Evolutionary conservation across 164 flowering plant genomes (phyloP).

Genomic region (Piper betle): DNA sequence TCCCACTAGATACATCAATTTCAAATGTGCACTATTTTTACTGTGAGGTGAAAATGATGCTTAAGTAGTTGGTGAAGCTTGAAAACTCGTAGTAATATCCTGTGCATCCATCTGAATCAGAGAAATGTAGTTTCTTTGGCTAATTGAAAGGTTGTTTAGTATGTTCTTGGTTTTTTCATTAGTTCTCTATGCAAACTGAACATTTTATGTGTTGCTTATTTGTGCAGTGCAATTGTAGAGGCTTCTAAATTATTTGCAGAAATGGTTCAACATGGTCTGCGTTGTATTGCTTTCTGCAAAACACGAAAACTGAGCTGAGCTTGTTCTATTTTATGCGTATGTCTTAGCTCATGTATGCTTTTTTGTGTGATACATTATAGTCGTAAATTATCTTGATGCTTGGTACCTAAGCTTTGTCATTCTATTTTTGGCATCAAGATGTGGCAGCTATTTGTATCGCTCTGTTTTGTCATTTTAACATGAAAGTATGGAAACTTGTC

Average conservation of each 20-base stretch:
- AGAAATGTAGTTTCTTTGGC: too few species aligned
- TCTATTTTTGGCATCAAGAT: too few species aligned
- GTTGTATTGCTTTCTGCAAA: slow-evolving; percentile 88
- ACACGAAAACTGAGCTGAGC: slow-evolving; percentile 93
- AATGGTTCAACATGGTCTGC: slow-evolving; percentile 95
- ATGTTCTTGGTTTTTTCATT: too few species aligned
- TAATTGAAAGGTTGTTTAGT: too few species aligned
- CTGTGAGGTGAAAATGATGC: too few species aligned
- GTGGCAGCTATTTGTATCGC: too few species aligned
- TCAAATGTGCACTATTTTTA: too few species aligned
- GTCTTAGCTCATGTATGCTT: slow-evolving; percentile 11
- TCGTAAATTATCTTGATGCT: not conserved
- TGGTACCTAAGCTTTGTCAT: too few species aligned
- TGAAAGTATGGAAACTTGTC: not conserved
- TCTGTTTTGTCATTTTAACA: not conserved
- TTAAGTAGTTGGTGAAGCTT: too few species aligned
- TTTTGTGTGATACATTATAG: not conserved
- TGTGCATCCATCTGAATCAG: too few species aligned
- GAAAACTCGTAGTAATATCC: too few species aligned
- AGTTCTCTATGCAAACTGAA: not conserved
- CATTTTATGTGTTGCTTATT: not conserved
- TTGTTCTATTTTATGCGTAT: slow-evolving; percentile 81
- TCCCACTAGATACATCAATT: too few species aligned
- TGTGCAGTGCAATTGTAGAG: slow-evolving; percentile 75
- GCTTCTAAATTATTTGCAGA: slow-evolving; percentile 76